Conservation (phyloP, 495 filamentous ascomycete species). For the Talaromyces stipitatus region DNA sequence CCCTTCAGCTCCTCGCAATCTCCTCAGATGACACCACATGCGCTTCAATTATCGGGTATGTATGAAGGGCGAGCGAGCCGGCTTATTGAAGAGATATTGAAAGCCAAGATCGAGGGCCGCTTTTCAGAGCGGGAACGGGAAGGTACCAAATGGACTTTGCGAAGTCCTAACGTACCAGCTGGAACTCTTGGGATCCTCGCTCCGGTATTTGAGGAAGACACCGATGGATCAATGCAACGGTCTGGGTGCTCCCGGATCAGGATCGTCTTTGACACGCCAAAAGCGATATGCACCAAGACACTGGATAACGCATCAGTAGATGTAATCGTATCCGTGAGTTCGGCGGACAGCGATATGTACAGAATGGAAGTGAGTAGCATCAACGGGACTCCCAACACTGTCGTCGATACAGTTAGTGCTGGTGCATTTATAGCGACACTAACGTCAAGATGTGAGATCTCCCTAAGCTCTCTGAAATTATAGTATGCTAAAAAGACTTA, state of each 20-base stretch:
- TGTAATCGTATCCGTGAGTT: constrained; percentile 29
- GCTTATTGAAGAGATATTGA: constrained; percentile 77
- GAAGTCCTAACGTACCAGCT: constrained; percentile 51
- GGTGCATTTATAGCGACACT: constrained; percentile 64
- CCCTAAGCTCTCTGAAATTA: not conserved
- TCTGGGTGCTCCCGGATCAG: constrained; percentile 24
- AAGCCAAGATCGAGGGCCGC: constrained; percentile 77
- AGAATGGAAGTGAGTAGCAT: constrained; percentile 51
- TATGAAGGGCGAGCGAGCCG: constrained; percentile 75
- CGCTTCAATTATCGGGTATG: constrained; percentile 43
- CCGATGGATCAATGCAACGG: constrained; percentile 17
- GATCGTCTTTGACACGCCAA: constrained; percentile 32
- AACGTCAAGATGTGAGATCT: constrained; percentile 53
- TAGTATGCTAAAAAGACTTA: constrained; percentile 13
- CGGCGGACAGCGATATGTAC: constrained; percentile 38
- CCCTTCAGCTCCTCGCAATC: constrained; percentile 19
- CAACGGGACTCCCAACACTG: constrained; percentile 50
- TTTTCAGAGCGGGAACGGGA: constrained; percentile 75
- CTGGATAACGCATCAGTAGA: constrained; percentile 26
- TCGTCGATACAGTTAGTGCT: constrained; percentile 57
- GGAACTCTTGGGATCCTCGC: constrained; percentile 61
- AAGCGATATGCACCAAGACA: constrained; percentile 20
- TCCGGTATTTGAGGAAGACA: constrained; percentile 68
- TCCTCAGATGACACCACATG: constrained; percentile 52
- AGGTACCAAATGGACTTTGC: constrained; percentile 68